Conservation (phyloP, 176 grass and related monocot species). For the Phragmites australis region DNA sequence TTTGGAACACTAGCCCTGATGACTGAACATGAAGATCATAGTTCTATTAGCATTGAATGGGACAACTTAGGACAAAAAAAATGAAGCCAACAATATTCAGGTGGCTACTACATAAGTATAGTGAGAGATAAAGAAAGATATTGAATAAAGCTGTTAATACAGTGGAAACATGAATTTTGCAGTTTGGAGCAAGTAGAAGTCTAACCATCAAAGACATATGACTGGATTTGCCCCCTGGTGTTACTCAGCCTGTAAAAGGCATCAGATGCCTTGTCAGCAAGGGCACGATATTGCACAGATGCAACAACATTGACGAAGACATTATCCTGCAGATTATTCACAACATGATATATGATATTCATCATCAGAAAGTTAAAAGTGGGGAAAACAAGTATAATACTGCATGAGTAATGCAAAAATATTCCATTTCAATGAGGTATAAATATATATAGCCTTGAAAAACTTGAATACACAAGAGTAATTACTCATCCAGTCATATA, state of each 20-base stretch:
- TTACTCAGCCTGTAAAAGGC: conserved; percentile 93
- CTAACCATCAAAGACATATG: conserved; percentile 96
- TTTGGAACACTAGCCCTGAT: conserved; percentile 92
- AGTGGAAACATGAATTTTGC: conserved; percentile 6
- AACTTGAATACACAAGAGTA: background rate
- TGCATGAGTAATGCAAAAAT: background rate
- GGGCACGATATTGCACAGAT: conserved; percentile 80
- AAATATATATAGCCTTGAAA: background rate
- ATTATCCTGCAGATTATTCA: conserved; percentile 73
- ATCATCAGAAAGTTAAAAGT: background rate
- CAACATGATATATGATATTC: conserved; percentile 20
- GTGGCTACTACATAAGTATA: conserved; percentile 5
- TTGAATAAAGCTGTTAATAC: background rate
- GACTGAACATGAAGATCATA: conserved; percentile 50
- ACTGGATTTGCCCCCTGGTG: conserved; percentile 80
- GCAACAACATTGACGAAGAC: conserved; percentile 94
- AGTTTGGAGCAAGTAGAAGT: conserved; percentile 1
- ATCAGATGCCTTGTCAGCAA: conserved; percentile 73
- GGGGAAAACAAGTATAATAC: background rate
- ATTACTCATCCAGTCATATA: background rate
- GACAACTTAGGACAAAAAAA: background rate
- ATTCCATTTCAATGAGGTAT: conserved; percentile 2
- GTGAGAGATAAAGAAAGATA: background rate
- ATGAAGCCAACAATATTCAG: conserved; percentile 18
- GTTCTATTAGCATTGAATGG: conserved; percentile 30